A percentile compares a stretch with the other conserved stretches of the same genome.
Evolutionary conservation across 345 rosid genomes (phyloP).

Genomic region (Eucalyptus cloeziana): DNA sequence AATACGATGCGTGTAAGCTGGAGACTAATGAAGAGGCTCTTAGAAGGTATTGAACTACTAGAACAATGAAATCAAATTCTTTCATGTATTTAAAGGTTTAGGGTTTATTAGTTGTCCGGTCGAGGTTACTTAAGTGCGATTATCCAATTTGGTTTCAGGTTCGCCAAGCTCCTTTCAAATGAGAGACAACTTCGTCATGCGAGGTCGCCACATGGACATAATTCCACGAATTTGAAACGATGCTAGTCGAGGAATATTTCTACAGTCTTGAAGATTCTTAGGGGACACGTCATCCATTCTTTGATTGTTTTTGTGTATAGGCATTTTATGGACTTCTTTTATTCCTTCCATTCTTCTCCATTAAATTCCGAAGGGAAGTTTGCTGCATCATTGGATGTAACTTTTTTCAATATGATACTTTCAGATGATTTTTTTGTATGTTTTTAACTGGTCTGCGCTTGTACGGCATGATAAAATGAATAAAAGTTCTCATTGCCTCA

Average conservation of each 20-base stretch:
- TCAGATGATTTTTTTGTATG: neutral
- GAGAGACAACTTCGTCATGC: slow-evolving; percentile 38
- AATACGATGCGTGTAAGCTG: neutral
- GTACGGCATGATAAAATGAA: neutral
- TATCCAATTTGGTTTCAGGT: slow-evolving; percentile 7
- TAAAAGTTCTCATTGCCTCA: neutral
- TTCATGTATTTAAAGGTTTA: neutral
- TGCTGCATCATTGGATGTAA: neutral
- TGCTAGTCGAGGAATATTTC: neutral
- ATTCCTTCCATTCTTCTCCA: neutral
- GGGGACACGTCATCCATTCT: neutral
- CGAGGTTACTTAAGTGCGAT: neutral
- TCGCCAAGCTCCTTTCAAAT: slow-evolving; percentile 39
- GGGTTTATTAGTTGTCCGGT: neutral
- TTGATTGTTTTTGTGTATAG: neutral
- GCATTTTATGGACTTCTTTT: neutral
- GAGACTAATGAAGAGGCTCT: slow-evolving; percentile 25
- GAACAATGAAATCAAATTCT: neutral
- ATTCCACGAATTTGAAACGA: neutral
- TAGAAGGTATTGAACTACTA: neutral
- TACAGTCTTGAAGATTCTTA: neutral
- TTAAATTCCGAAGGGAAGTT: neutral
- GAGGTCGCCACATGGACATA: slow-evolving; percentile 9
- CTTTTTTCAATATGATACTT: neutral
- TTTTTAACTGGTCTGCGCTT: neutral